phyloP scores from a whole-genome alignment of 2,329 filamentous ascomycete genomes.

The Chrysoporthe puriensis region DNA sequence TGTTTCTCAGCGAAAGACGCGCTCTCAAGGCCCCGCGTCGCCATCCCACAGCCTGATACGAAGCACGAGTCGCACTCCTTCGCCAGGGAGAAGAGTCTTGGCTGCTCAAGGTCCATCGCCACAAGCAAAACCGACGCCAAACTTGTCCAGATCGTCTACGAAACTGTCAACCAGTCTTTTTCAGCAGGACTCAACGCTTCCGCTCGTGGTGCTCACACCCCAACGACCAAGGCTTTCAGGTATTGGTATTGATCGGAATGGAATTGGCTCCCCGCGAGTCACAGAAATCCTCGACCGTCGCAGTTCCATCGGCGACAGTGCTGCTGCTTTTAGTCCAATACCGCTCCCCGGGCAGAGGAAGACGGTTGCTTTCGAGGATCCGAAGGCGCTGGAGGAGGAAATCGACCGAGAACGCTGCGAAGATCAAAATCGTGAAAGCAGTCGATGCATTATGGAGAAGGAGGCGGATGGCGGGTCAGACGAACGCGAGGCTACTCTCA shows the following conservation, averaged over 20 bases:
- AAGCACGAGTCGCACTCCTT: constrained; percentile 34
- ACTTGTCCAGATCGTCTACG: constrained; percentile 38
- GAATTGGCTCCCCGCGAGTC: constrained; percentile 76
- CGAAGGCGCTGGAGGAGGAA: constrained; percentile 63
- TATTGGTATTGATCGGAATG: constrained; percentile 69
- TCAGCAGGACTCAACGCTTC: constrained; percentile 56
- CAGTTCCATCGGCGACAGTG: constrained; percentile 70
- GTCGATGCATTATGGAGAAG: constrained; percentile 58
- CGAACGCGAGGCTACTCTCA: constrained; percentile 66
- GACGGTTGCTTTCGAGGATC: constrained; percentile 68
- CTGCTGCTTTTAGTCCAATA: constrained; percentile 64
- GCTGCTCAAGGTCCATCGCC: constrained; percentile 17
- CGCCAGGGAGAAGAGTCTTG: constrained; percentile 29
- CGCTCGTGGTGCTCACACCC: constrained; percentile 66
- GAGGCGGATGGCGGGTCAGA: constrained; percentile 53
- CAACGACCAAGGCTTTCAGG: constrained; percentile 65
- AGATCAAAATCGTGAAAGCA: constrained; percentile 65
- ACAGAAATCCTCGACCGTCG: constrained; percentile 72
- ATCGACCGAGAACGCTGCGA: constrained; percentile 64
- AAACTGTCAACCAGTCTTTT: constrained; percentile 52
- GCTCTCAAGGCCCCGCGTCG: constrained; percentile 26
- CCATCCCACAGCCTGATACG: constrained; percentile 24
- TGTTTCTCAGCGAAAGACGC: constrained; percentile 20
- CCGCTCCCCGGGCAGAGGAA: constrained; percentile 41
- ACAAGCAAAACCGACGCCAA: constrained; percentile 23